A percentile compares a stretch with the other conserved stretches of the same genome.
Conservation (phyloP, 2,329 filamentous ascomycete species). For the Ceratocystis eucalypticola region DNA sequence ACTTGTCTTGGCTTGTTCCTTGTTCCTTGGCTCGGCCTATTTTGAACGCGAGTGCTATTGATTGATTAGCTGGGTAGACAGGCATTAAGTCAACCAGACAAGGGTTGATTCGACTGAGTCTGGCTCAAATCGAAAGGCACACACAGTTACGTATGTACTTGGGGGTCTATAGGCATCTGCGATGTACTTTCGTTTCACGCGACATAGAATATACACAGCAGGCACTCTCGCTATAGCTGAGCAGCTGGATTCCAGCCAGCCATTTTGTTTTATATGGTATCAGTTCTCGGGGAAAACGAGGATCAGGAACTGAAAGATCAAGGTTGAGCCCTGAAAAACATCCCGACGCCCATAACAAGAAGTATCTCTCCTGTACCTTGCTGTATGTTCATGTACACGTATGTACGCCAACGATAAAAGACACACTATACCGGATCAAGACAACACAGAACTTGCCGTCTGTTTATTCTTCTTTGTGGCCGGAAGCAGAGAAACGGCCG, state of each 20-base stretch:
- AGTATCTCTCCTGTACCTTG: background rate
- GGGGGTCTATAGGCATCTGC: background rate
- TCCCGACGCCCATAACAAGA: background rate
- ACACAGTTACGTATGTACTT: background rate
- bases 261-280: too few species aligned
- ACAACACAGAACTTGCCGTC: background rate
- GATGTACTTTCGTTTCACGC: background rate
- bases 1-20: background rate
- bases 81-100: too few species aligned
- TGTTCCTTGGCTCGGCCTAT: background rate
- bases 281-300: background rate
- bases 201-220: too few species aligned
- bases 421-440: background rate
- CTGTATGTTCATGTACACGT: background rate
- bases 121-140: background rate
- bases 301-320: background rate
- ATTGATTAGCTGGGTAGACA: slow-evolving; percentile 4
- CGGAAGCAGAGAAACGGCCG: background rate
- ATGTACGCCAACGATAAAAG: background rate
- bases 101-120: background rate
- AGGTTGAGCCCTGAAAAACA: background rate
- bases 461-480: background rate
- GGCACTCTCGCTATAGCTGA: too few species aligned
- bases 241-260: too few species aligned
- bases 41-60: slow-evolving; percentile 4